A percentile compares a stretch with the other conserved stretches of the same genome.
These are phyloP conservation scores for Serendipita sp. DNA, from an alignment of 768 basidiomycete species.

Conservation along the genomic window DNA sequence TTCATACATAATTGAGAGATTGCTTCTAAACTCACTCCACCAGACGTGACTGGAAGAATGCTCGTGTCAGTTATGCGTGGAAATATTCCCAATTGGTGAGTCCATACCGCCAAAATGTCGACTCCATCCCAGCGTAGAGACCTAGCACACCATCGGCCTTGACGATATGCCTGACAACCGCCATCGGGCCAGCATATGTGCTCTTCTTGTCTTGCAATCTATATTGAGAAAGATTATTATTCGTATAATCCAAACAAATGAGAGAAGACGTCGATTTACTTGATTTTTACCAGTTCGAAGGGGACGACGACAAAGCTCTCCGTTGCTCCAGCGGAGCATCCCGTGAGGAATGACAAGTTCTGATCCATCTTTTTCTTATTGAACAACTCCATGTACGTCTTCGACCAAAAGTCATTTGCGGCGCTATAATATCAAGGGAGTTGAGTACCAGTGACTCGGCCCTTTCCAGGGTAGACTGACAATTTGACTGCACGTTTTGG, in stretches of 20 bases:
- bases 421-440: slow-evolving; percentile 29
- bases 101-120: slow-evolving; percentile 85
- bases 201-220: slow-evolving; percentile 87
- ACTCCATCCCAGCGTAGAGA: slow-evolving; percentile 88
- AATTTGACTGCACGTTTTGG: slow-evolving; percentile 98
- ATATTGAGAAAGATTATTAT: neutral
- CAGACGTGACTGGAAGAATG: slow-evolving; percentile 43
- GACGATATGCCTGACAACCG: slow-evolving; percentile 70
- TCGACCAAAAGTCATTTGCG: slow-evolving; percentile 93
- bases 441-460: slow-evolving; percentile 5
- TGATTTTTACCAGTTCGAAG: slow-evolving; percentile 89
- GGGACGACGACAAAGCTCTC: slow-evolving; percentile 83
- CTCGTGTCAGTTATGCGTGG: neutral
- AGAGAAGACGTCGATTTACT: slow-evolving; percentile 24
- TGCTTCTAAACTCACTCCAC: slow-evolving; percentile 28
- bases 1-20: neutral
- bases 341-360: slow-evolving; percentile 72
- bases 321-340: slow-evolving; percentile 87
- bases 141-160: slow-evolving; percentile 67
- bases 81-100: neutral
- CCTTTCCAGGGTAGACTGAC: slow-evolving; percentile 25
- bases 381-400: slow-evolving; percentile 41
- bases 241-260: neutral
- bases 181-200: slow-evolving; percentile 80
- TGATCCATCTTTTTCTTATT: slow-evolving; percentile 82